Conservation (phyloP, 805 yeast genomes). For the Myxozyma mucilagina region DNA sequence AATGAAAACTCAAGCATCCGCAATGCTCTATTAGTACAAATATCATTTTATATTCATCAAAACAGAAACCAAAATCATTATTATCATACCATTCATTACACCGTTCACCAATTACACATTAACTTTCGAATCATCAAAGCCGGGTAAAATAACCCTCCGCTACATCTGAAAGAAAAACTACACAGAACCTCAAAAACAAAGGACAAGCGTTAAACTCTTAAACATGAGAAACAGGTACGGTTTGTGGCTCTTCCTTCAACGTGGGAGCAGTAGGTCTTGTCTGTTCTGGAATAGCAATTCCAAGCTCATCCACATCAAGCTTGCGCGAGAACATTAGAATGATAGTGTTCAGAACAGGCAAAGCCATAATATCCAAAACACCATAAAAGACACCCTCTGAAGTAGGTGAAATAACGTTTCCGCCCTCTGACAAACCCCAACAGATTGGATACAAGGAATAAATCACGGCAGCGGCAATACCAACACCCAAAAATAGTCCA, state of each 20-base stretch:
- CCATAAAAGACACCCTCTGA: conserved; percentile 62
- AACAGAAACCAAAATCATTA: too few species aligned
- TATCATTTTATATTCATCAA: too few species aligned
- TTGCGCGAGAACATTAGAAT: conserved; percentile 29
- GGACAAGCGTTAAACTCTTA: background rate
- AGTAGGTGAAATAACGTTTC: conserved; percentile 59
- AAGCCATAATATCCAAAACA: conserved; percentile 52
- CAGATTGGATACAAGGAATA: conserved; percentile 47
- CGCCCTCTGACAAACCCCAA: conserved; percentile 63
- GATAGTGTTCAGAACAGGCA: conserved; percentile 37
- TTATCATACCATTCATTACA: too few species aligned
- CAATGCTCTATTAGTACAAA: too few species aligned
- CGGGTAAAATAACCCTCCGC: too few species aligned
- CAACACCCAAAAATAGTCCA: background rate
- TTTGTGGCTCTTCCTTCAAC: background rate
- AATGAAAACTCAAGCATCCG: too few species aligned
- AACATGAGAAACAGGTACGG: background rate
- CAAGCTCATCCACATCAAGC: conserved; percentile 34
- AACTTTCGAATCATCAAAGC: too few species aligned
- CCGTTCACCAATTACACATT: too few species aligned
- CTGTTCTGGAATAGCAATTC: conserved; percentile 24
- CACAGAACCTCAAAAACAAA: too few species aligned
- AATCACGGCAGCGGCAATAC: conserved; percentile 6
- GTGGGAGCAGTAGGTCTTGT: background rate
- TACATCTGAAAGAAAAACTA: too few species aligned